These are phyloP conservation scores for Pyrenophora graminea DNA, from an alignment of 2,329 filamentous ascomycete species.

Conservation along the genomic window DNA sequence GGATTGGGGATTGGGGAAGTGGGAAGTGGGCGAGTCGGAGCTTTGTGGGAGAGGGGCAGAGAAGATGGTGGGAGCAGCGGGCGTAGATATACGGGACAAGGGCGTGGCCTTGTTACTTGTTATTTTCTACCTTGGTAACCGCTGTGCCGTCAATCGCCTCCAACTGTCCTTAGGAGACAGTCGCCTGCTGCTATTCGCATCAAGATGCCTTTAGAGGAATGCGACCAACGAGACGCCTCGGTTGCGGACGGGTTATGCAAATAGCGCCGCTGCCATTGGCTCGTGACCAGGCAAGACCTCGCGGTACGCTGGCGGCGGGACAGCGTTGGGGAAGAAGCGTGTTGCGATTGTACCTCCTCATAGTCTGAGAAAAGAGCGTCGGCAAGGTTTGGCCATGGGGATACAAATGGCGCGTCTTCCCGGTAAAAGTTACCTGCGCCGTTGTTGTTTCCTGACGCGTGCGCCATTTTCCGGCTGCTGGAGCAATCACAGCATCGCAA, in stretches of 20 bases:
- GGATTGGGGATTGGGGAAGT: constrained; percentile 15
- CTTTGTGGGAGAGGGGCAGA: neutral
- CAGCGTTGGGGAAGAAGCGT: too few species aligned
- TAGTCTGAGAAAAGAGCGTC: neutral
- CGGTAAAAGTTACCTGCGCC: constrained; percentile 25
- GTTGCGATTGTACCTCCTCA: too few species aligned
- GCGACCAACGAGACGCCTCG: constrained; percentile 21
- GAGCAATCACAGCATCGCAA: constrained; percentile 22
- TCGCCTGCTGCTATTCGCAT: constrained; percentile 18
- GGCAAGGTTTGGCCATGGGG: neutral
- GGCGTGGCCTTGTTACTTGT: constrained; percentile 25
- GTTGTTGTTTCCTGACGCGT: constrained; percentile 17
- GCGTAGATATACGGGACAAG: constrained; percentile 1
- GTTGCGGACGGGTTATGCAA: constrained; percentile 27
- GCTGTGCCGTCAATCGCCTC: constrained; percentile 34
- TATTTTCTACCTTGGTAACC: constrained; percentile 25
- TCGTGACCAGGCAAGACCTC: constrained; percentile 2
- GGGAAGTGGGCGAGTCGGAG: constrained; percentile 20
- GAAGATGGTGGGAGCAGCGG: constrained; percentile 4
- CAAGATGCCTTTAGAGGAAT: constrained; percentile 25
- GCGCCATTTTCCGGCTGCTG: constrained; percentile 19
- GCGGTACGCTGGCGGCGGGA: too few species aligned
- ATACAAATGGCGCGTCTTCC: constrained; percentile 6
- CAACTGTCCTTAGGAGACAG: constrained; percentile 27
- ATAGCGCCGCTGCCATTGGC: constrained; percentile 29